Evolutionary conservation across 1,284 basidiomycete species (phyloP).

Genomic region (Vanrija humicola): DNA sequence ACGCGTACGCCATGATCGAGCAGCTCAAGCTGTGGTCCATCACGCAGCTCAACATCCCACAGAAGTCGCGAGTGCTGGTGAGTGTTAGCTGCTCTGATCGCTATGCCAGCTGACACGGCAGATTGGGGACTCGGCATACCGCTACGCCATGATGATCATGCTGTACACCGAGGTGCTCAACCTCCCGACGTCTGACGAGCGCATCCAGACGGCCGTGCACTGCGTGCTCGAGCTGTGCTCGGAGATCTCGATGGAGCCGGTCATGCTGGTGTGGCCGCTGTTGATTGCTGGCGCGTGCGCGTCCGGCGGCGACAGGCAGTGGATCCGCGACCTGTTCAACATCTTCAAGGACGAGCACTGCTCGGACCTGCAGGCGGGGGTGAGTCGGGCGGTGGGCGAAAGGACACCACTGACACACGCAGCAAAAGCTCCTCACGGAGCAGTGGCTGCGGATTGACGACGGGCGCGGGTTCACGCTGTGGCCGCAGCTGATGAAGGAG

Average conservation of each 20-base stretch:
- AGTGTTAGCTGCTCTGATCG: not conserved
- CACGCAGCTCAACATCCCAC: conserved; percentile 3
- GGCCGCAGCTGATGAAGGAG: conserved; percentile 14
- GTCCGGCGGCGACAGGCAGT: conserved; percentile 2
- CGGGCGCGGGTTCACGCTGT: conserved; percentile 6
- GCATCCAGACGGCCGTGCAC: conserved; percentile 10
- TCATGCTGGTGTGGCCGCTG: conserved; percentile 24
- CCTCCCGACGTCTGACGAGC: not conserved
- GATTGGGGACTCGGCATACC: conserved; percentile 20
- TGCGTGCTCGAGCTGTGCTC: conserved; percentile 22
- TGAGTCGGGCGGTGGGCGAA: conserved; percentile 1
- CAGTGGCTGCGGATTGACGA: conserved; percentile 14
- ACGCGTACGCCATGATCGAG: conserved; percentile 6
- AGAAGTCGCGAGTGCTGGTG: conserved; percentile 13
- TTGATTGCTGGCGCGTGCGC: conserved; percentile 15
- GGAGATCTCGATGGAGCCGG: conserved; percentile 17
- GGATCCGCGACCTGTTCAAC: conserved; percentile 9
- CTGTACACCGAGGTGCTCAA: conserved; percentile 16
- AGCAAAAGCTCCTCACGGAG: conserved; percentile 11
- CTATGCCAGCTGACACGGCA: not conserved
- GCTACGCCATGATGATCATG: conserved; percentile 14
- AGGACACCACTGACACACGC: not conserved
- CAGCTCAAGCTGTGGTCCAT: conserved; percentile 11
- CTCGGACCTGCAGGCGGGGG: conserved; percentile 14
- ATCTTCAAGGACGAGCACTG: conserved; percentile 14